Percentiles rank a stretch among this genome's conserved stretches.
Evolutionary conservation across 306 rosid species (phyloP).

Genomic region (Canavalia ensiformis): DNA sequence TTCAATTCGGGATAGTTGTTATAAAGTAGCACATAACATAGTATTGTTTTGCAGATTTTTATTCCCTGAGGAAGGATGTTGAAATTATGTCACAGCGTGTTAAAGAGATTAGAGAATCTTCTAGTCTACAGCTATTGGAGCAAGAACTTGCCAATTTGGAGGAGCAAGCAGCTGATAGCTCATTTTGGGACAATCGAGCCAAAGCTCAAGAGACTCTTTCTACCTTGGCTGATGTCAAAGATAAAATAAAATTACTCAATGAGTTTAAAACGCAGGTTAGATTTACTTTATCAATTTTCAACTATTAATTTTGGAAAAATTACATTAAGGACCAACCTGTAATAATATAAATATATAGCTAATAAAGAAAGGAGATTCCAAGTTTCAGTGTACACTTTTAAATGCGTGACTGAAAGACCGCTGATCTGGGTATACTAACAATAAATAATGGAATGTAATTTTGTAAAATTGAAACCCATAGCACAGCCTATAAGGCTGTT

Average conservation of each 20-base stretch:
- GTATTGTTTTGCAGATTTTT: conserved; percentile 74
- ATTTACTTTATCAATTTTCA: conserved; percentile 30
- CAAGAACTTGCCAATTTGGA: conserved; percentile 79
- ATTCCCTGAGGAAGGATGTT: conserved; percentile 79
- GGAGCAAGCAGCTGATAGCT: conserved; percentile 69
- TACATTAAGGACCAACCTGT: background rate
- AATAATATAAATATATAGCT: background rate
- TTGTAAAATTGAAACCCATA: conserved; percentile 30
- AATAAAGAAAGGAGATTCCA: background rate
- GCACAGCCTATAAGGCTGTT: background rate
- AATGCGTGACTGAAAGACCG: background rate
- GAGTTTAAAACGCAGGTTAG: conserved; percentile 82
- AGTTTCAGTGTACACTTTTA: conserved; percentile 3
- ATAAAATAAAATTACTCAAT: conserved; percentile 75
- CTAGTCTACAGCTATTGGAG: conserved; percentile 67
- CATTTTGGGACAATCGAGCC: conserved; percentile 89
- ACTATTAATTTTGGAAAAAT: background rate
- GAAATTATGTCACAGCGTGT: conserved; percentile 71
- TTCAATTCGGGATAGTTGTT: conserved; percentile 36
- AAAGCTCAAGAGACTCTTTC: conserved; percentile 82
- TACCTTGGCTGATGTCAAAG: conserved; percentile 82
- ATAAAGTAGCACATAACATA: conserved; percentile 1
- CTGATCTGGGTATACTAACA: background rate
- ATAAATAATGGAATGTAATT: background rate
- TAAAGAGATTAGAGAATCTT: conserved; percentile 80